Evolutionary conservation across 768 basidiomycete genomes (phyloP).

Genomic region (Mycena vulgaris): DNA sequence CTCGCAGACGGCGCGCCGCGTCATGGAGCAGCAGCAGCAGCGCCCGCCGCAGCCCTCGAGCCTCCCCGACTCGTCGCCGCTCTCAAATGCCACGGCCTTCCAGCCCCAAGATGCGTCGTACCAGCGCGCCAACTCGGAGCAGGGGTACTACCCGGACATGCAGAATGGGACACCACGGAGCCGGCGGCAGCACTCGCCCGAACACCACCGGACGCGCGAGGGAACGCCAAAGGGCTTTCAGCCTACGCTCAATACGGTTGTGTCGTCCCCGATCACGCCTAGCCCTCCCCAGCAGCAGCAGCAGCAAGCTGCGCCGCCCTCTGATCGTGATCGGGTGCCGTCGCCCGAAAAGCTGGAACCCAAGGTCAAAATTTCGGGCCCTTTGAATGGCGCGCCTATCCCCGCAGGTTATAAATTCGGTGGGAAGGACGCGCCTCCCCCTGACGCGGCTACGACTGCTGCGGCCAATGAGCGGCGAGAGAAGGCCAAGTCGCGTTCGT

Average conservation of each 20-base stretch:
- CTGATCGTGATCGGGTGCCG: slow-evolving; percentile 70
- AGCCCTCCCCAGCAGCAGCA: slow-evolving; percentile 47
- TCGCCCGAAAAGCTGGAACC: slow-evolving; percentile 70
- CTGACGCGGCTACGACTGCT: slow-evolving; percentile 53
- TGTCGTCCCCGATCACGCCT: slow-evolving; percentile 60
- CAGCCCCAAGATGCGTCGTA: slow-evolving; percentile 49
- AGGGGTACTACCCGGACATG: slow-evolving; percentile 85
- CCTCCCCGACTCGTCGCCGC: slow-evolving; percentile 68
- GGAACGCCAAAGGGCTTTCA: slow-evolving; percentile 77
- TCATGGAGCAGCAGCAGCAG: slow-evolving; percentile 53
- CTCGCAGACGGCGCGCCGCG: slow-evolving; percentile 57
- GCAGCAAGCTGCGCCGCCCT: slow-evolving; percentile 39
- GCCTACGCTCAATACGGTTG: slow-evolving; percentile 66
- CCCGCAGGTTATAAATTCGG: slow-evolving; percentile 94
- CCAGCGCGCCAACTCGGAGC: slow-evolving; percentile 83
- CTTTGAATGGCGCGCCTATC: slow-evolving; percentile 87
- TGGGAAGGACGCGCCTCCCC: slow-evolving; percentile 71
- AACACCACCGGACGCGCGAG: slow-evolving; percentile 67
- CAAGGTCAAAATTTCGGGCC: slow-evolving; percentile 91
- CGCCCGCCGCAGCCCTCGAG: slow-evolving; percentile 59
- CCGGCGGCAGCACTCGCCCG: slow-evolving; percentile 67
- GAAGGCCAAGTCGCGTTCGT: slow-evolving; percentile 93
- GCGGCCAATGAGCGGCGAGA: slow-evolving; percentile 80
- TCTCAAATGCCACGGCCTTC: slow-evolving; percentile 72
- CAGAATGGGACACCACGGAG: slow-evolving; percentile 53